phyloP scores from a whole-genome alignment of 441 rosid species.

The Pelargonium citronellum region DNA sequence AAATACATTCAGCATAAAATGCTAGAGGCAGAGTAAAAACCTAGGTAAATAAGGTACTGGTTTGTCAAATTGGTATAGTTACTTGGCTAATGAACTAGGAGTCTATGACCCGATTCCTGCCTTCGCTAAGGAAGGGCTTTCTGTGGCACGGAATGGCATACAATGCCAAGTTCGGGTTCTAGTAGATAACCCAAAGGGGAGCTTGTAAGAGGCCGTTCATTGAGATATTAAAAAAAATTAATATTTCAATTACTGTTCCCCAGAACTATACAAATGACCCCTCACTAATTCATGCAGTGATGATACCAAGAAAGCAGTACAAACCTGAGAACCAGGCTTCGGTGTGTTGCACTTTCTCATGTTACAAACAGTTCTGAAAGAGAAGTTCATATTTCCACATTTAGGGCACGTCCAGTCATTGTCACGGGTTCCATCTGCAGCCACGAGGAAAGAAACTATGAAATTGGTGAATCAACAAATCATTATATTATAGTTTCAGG shows the following conservation, averaged over 20 bases:
- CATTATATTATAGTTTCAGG: not conserved
- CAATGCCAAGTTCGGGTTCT: no score
- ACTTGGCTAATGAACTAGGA: not conserved
- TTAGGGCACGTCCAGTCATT: slow-evolving; percentile 97
- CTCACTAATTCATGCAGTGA: not conserved
- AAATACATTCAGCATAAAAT: not conserved
- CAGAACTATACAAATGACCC: no score
- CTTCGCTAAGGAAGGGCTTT: not conserved
- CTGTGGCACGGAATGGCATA: no score
- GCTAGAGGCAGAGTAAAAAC: not conserved
- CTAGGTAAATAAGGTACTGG: not conserved
- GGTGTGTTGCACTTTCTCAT: slow-evolving; percentile 97
- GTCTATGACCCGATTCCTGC: not conserved
- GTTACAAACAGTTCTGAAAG: slow-evolving; percentile 92
- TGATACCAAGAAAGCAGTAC: slow-evolving; percentile 24
- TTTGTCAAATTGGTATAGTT: not conserved
- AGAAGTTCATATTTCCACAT: slow-evolving; percentile 93
- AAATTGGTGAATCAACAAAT: slow-evolving; percentile 4
- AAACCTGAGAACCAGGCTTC: slow-evolving; percentile 94
- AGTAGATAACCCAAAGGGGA: no score
- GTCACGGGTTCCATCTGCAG: slow-evolving; percentile 69
- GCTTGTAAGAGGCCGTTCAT: no score
- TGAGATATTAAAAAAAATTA: no score
- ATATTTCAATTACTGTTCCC: no score
- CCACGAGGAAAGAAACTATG: slow-evolving; percentile 11